Evolutionary conservation across 176 grass and related monocot genomes (phyloP), one percentile per base, ranked within the genome.

Genomic region (Ananas comosus): DNA sequence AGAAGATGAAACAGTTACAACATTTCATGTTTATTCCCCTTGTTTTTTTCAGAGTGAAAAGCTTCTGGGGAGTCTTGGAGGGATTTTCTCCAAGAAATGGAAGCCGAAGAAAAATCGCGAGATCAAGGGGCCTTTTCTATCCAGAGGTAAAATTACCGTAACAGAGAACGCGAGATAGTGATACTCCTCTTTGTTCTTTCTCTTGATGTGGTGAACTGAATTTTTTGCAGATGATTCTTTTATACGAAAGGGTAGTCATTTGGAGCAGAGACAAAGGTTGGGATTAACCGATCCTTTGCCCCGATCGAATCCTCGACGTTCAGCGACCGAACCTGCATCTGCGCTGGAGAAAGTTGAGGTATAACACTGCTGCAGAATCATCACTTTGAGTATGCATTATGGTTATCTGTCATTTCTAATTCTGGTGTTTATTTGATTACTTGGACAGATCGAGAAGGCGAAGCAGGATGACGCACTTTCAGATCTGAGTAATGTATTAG

Each of bases 261-360:
- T 88, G 50, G 89, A 92, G n/a, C 89, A 88, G 27, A 88, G 85
- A 73, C 85, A 92, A 24, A 92, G 77, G 72, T 75, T 92, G 21
- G 89, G 89, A 63, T 66, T 88, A 61, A 72, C 82, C 67, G 64
- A 12, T 63, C 75, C 77, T 18, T 79, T 64, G 71, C 85, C 89
- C 16, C 51, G 82, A 24, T 50, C 70, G 13, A 49, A 72, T 16
- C 69, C 68, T 80, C 82, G 80, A 53, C 67, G 70, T 19, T 80
- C 85, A 25, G 4, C 75, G 68, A 64, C 27, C 27, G 89, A 85
- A 16, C 70, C 85, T 51, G 78, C 63, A 63, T 80, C 14, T 28
- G 70, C 89, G 65, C 79, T 92, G 77, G 79, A 88, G 13, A 85
- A 88, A 92, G 89, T 92, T 21, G 82, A 92, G 89, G 89, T 92